These are phyloP conservation scores for Bromus sterilis DNA, from an alignment of 176 grass and related monocot genomes.

Conservation along the genomic window DNA sequence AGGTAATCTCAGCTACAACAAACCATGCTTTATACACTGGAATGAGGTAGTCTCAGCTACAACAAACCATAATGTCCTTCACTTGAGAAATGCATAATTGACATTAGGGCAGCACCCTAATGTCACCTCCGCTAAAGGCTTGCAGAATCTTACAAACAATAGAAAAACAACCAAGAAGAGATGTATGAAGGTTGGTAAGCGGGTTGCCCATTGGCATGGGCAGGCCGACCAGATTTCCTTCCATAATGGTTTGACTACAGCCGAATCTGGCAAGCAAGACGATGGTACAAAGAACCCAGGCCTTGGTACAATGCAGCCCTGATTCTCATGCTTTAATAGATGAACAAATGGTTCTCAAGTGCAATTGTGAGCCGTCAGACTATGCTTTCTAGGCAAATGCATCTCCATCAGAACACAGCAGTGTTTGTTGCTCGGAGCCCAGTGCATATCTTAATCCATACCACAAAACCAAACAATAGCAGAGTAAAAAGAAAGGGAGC, in stretches of 20 bases:
- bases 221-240: slow-evolving; percentile 44
- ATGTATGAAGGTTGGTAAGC: slow-evolving; percentile 41
- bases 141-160: too few species aligned
- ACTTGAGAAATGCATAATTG: too few species aligned
- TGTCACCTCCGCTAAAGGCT: too few species aligned
- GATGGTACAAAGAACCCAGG: not conserved
- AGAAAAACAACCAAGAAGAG: not conserved
- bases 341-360: not conserved
- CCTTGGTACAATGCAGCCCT: slow-evolving; percentile 43
- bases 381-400: slow-evolving; percentile 87
- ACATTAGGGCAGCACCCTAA: not conserved
- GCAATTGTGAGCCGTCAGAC: slow-evolving; percentile 24
- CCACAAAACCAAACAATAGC: not conserved
- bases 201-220: slow-evolving; percentile 13
- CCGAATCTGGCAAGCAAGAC: slow-evolving; percentile 33
- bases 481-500: not conserved
- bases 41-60: not conserved
- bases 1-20: too few species aligned
- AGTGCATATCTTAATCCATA: slow-evolving; percentile 81
- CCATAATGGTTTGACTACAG: slow-evolving; percentile 31
- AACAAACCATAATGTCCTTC: too few species aligned
- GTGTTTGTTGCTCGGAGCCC: slow-evolving; percentile 56
- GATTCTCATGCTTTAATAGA: not conserved
- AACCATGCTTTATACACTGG: not conserved
- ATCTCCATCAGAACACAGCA: slow-evolving; percentile 53